These are phyloP conservation scores for Sarocladiaceae sp. DNA, from an alignment of 2,329 filamentous ascomycete species.

Conservation along the genomic window DNA sequence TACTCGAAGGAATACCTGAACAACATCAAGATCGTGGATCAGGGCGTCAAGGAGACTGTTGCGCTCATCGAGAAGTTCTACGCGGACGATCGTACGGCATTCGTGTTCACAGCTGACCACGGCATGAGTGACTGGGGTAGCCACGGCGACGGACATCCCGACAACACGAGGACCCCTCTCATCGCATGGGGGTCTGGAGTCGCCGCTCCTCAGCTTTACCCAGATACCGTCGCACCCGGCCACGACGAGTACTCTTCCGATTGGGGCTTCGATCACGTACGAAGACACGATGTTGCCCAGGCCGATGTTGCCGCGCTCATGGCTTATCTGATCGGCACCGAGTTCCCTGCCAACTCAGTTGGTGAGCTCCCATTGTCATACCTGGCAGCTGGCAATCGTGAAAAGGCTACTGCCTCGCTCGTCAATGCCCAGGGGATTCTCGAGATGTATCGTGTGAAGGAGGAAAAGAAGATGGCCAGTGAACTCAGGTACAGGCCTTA, in stretches of 20 bases:
- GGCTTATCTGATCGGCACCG: conserved; percentile 81
- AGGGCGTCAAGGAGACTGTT: conserved; percentile 79
- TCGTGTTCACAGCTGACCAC: conserved; percentile 95
- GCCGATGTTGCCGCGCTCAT: conserved; percentile 93
- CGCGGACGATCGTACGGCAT: conserved; percentile 76
- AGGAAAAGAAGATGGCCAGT: conserved; percentile 69
- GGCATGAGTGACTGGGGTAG: conserved; percentile 99
- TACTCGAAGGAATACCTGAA: conserved; percentile 94
- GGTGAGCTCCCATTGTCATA: conserved; percentile 85
- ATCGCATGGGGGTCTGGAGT: conserved; percentile 92
- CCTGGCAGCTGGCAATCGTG: conserved; percentile 61
- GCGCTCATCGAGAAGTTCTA: conserved; percentile 83
- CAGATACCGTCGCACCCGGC: conserved; percentile 58
- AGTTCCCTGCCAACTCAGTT: conserved; percentile 94
- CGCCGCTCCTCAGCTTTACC: conserved; percentile 59
- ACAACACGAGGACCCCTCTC: conserved; percentile 91
- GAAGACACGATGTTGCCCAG: conserved; percentile 85
- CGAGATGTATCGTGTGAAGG: conserved; percentile 95
- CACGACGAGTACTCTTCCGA: conserved; percentile 90
- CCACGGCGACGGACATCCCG: conserved; percentile 93
- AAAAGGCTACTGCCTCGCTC: conserved; percentile 79
- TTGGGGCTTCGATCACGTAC: conserved; percentile 75
- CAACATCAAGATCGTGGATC: conserved; percentile 91
- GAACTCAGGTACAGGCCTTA: conserved; percentile 76
- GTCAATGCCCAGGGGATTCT: conserved; percentile 82